Base-by-base conservation (phyloP, 2,329 filamentous ascomycete genomes). In the Lojkania enalia region DNA sequence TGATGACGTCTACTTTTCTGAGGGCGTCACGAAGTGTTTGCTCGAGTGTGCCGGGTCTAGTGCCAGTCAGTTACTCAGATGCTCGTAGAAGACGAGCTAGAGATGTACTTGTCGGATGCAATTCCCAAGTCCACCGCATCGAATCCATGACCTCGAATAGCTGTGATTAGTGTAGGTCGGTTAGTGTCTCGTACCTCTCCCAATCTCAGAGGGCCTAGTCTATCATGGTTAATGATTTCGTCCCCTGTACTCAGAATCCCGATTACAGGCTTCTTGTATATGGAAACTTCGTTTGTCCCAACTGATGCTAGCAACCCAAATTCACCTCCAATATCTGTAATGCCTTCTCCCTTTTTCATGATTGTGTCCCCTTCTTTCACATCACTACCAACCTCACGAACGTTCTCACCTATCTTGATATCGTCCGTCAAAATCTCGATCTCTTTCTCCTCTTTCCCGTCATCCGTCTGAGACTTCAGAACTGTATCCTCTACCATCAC, bases 401-500 rank as follows among this genome's bases (percentile, higher is more conserved):
- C 83, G 54, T 99, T 99, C 66, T 97, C 90, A 15, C 87, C 88
- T 2, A 82, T 73, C 39, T 82, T 81, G 37, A 96, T 83, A 6
- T 82, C 82, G 20, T 85, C 83, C 0, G 89, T 90, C 1, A 95
- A 75, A 27, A 99, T 91, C 66, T 95, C 88, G 2, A 99, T 81
- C 49, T 90, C 87, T 37, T 85, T 85, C 69, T 99, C 94, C 71
- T 99, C 94, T 39, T 78, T 78, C 0, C 85, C 88, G 56, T 95
- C 88, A 0, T 87, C 84, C 0, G 90, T 94, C 69, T 82, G 83
- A 1, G 81, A 84, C 48, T 81, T 83, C 3, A 99, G 75, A 1
- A 85, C 72, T 0, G 94, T 99, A 62, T 96, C 94, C 72, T 99
- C 94, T 0, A 99, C 94, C 90, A 95, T 97, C 35, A 96, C 86